Evolutionary conservation across 176 grass and related monocot species (phyloP).

Genomic region (Oryza nivara): DNA sequence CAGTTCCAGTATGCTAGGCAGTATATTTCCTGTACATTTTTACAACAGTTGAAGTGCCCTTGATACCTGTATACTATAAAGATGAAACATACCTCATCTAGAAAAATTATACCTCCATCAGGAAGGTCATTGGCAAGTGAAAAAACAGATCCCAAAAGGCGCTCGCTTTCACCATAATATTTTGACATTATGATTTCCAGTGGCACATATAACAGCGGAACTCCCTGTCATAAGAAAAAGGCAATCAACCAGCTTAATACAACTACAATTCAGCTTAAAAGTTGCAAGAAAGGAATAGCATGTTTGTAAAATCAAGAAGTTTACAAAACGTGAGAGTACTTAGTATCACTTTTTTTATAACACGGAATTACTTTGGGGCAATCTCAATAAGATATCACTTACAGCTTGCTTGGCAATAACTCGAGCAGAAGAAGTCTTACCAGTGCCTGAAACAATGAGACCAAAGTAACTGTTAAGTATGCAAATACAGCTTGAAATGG

Average conservation of each 20-base stretch:
- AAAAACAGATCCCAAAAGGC: constrained; percentile 83
- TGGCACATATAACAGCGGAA: constrained; percentile 94
- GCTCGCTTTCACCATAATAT: constrained; percentile 98
- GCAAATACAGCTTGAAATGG: neutral
- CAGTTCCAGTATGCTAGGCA: neutral
- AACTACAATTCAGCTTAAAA: neutral
- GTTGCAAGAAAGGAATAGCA: constrained; percentile 8
- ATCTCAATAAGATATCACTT: constrained; percentile 41
- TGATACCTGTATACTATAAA: constrained; percentile 3
- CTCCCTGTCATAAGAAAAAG: constrained; percentile 60
- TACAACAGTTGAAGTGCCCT: neutral
- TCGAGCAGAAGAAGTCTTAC: constrained; percentile 92
- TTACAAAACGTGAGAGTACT: neutral
- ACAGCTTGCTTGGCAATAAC: constrained; percentile 98
- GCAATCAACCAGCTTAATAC: constrained; percentile 21
- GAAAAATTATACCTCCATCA: constrained; percentile 89
- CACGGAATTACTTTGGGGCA: constrained; percentile 4
- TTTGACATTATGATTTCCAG: constrained; percentile 96
- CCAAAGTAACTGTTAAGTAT: constrained; percentile 12
- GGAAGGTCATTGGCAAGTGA: constrained; percentile 96
- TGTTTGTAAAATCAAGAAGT: constrained; percentile 19
- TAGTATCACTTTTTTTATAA: neutral
- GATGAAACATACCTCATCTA: constrained; percentile 77
- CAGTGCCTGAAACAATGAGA: constrained; percentile 63
- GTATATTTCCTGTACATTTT: constrained; percentile 27